These are phyloP conservation scores for Perilla frutescens DNA, from an alignment of 257 asterid species.

Conservation along the genomic window DNA sequence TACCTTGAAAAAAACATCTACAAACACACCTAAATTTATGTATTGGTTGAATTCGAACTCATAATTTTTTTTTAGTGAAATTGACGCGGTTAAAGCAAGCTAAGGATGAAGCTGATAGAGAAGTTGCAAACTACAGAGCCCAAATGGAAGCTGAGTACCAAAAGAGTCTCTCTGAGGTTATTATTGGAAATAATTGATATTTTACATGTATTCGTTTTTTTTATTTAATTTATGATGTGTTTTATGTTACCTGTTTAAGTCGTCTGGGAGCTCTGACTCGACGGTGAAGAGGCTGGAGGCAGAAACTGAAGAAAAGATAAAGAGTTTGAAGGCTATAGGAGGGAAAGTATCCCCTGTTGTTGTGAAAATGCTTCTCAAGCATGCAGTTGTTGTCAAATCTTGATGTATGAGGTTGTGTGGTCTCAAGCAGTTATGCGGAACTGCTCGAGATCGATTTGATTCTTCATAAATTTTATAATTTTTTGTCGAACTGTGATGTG, in stretches of 20 bases:
- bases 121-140: constrained; percentile 58
- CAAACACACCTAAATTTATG: background rate
- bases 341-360: constrained; percentile 59
- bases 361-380: constrained; percentile 62
- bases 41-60: background rate
- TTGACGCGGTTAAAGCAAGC: constrained; percentile 76
- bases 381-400: constrained; percentile 44
- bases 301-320: constrained; percentile 67
- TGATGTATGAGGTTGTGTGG: constrained; percentile 22
- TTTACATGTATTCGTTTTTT: too few relatives aligned
- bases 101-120: constrained; percentile 80
- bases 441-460: background rate
- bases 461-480: constrained; percentile 5
- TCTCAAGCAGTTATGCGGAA: too few relatives aligned
- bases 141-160: constrained; percentile 79
- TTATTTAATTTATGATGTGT: background rate
- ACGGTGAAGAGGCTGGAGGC: constrained; percentile 69
- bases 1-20: background rate
- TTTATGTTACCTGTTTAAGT: constrained; percentile 38
- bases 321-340: constrained; percentile 53
- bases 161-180: constrained; percentile 67
- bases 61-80: constrained; percentile 53
- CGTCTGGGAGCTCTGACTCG: constrained; percentile 68
- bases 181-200: background rate
- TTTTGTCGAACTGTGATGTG: background rate